Base-by-base conservation (phyloP, 495 filamentous ascomycete genomes). In the Podospora fimiseda region DNA sequence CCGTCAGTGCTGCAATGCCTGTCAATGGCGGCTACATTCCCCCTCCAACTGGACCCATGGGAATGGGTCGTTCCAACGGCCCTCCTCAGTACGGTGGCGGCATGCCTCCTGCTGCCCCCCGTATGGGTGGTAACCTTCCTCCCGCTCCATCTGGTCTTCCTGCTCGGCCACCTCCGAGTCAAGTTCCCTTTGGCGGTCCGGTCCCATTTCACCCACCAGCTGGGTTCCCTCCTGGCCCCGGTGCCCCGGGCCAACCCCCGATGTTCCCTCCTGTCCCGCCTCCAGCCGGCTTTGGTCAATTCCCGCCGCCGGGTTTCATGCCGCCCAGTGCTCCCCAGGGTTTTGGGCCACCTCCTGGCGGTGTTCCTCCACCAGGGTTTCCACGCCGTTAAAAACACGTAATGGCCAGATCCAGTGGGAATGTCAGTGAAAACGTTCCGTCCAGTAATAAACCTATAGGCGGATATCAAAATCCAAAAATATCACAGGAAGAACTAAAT, bases 61-160 rank as follows among this genome's bases (percentile, higher is more conserved):
- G 61, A n/a, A 65, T 67, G 49, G 64, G 61, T 23, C 58, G 70
- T 21, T 57, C 59, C 38, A 52, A 54, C 38, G 55, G 56, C 3
- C 66, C 64, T 36, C 63, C 63, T 11, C 63, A 61, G 8, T 70
- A 65, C 55, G 58, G 60, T 48, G 51, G 58, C 30, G 55, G 48
- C 39, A 54, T 60, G 39, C 53, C 53, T n/a, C 58, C 61, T 2
- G 30, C 50, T 15, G 53, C 70, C 2, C 68, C 41, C 14, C 52
- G 37, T 19, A 50, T 57, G 23, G 47, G 70, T 44, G 60, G 62
- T 45, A 13, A 15, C 8, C 65, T 75, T 18, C 80, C 72, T 2
- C 76, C 86, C 19, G 84, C 89, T 1, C 90, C 88, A 1, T 84
- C 85, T 4, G 87, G 88, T 19, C 69, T 91, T 13, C 90, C 88